Evolutionary conservation across 345 rosid species (phyloP).

Genomic region (Alliaria petiolata): DNA sequence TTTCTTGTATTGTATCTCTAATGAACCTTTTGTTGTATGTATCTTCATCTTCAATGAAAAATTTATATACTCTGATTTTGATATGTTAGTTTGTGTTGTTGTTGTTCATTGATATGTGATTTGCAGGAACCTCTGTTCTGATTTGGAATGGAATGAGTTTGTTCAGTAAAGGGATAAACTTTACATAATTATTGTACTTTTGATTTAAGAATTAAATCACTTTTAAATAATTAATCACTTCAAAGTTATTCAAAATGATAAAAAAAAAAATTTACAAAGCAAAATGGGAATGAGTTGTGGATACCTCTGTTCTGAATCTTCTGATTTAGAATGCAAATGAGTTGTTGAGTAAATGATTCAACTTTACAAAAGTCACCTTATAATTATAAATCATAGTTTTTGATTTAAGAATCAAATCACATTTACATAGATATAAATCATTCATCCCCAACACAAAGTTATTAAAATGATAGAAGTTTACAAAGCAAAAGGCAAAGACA

Average conservation of each 20-base stretch:
- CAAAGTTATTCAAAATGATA: background rate
- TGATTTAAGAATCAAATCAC: slow-evolving; percentile 15
- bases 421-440: slow-evolving; percentile 22
- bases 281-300: background rate
- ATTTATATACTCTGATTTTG: background rate
- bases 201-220: background rate
- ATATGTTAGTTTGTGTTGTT: background rate
- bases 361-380: slow-evolving; percentile 4
- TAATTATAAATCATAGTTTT: slow-evolving; percentile 19
- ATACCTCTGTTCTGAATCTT: background rate
- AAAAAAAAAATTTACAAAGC: background rate
- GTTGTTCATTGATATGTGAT: slow-evolving; percentile 1
- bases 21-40: slow-evolving; percentile 17
- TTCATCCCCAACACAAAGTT: slow-evolving; percentile 22
- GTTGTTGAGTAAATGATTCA: background rate
- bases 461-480: slow-evolving; percentile 18
- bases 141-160: background rate
- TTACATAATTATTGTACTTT: background rate
- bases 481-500: slow-evolving; percentile 11
- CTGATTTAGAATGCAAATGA: background rate
- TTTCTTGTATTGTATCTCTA: slow-evolving; percentile 15
- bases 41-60: slow-evolving; percentile 10
- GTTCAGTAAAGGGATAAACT: background rate
- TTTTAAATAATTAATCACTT: slow-evolving; percentile 1
- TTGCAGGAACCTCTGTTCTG: slow-evolving; percentile 6